Percentiles rank a stretch among this genome's conserved stretches.
phyloP scores from a whole-genome alignment of 2,329 filamentous ascomycete species.

The Talaromyces funiculosus region DNA sequence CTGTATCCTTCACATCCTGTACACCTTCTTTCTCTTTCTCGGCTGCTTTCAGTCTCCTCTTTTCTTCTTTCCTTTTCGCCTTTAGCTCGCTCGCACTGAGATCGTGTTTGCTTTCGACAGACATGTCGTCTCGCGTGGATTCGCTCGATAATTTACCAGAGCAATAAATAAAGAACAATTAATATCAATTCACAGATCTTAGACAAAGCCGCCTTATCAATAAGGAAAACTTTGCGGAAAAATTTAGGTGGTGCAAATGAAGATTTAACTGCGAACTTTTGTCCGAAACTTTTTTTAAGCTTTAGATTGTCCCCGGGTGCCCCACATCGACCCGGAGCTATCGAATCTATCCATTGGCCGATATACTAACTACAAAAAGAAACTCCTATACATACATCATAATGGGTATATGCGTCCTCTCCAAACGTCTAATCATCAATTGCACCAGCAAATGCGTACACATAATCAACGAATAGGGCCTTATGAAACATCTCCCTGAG shows the following conservation, averaged over 20 bases:
- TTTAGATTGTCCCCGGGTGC: not conserved
- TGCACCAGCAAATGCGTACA: not conserved
- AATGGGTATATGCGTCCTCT: not conserved
- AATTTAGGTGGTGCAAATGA: not conserved
- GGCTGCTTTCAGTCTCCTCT: conserved; percentile 17
- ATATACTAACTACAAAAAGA: no score
- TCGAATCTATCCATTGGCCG: no score
- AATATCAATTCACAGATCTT: no score
- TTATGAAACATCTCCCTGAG: not conserved
- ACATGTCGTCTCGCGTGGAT: not conserved
- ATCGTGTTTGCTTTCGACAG: conserved; percentile 16
- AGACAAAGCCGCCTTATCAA: not conserved
- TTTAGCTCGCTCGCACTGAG: not conserved
- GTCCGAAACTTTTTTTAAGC: not conserved
- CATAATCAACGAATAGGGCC: not conserved
- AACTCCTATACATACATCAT: not conserved
- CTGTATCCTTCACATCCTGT: conserved; percentile 1
- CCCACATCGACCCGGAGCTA: no score
- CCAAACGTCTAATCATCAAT: not conserved
- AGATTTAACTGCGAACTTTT: not conserved
- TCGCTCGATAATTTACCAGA: no score
- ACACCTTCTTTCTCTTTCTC: not conserved
- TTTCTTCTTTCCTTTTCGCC: conserved; percentile 18
- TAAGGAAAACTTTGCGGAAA: not conserved
- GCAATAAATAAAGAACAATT: no score